Percentiles rank a stretch among this genome's conserved stretches.
These are phyloP conservation scores for Arthroderma sp. DNA, from an alignment of 2,329 filamentous ascomycete genomes.

Conservation along the genomic window DNA sequence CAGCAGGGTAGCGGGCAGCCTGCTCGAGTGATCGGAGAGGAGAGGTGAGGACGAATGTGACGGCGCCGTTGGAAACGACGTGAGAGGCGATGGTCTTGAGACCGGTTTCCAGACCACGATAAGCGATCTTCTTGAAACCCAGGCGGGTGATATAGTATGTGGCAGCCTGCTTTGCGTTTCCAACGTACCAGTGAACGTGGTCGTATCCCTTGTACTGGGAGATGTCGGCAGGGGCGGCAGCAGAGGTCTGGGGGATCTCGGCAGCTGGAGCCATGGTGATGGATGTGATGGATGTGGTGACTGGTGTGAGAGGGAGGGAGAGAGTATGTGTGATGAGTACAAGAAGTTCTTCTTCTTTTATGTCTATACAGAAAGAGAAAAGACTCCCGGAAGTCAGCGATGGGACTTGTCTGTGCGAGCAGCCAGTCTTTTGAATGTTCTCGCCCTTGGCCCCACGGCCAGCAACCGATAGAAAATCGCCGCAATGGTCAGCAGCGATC, in stretches of 20 bases:
- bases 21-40: conserved; percentile 51
- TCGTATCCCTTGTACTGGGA: conserved; percentile 64
- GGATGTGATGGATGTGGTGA: background rate
- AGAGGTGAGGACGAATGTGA: conserved; percentile 35
- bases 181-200: conserved; percentile 91
- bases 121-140: conserved; percentile 72
- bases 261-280: conserved; percentile 11
- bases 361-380: background rate
- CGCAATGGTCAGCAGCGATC: conserved; percentile 3
- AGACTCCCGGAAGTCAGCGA: background rate
- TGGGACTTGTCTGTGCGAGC: background rate
- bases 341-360: background rate
- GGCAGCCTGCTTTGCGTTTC: conserved; percentile 91
- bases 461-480: background rate
- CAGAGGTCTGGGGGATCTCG: conserved; percentile 23
- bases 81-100: conserved; percentile 70
- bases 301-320: background rate
- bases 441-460: background rate
- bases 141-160: conserved; percentile 79
- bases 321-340: background rate
- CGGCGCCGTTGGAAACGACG: conserved; percentile 42
- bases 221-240: conserved; percentile 17
- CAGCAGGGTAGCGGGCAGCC: conserved; percentile 40
- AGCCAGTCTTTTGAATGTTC: conserved; percentile 1
- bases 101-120: conserved; percentile 78